phyloP scores from a whole-genome alignment of 768 basidiomycete species.

The Tubosaeta sp. region DNA sequence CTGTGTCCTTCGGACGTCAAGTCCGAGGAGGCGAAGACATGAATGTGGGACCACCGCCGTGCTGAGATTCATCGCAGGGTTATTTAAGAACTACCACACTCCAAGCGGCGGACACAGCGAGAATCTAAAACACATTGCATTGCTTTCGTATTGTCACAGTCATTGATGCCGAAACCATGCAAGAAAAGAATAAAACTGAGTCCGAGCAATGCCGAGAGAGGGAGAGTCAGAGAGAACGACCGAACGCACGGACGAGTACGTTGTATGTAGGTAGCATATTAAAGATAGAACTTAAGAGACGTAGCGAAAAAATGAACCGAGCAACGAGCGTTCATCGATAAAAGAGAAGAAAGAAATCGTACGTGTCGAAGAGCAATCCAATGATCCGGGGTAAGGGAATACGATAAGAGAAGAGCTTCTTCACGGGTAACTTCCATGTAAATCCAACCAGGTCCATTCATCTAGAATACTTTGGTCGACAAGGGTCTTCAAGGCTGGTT shows the following conservation, averaged over 20 bases:
- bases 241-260: not conserved
- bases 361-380: not conserved
- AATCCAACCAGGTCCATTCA: slow-evolving; percentile 21
- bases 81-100: not conserved
- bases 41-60: not conserved
- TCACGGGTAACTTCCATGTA: slow-evolving; percentile 14
- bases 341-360: not conserved
- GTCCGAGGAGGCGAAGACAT: not conserved
- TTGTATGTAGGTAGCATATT: not conserved
- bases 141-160: slow-evolving; percentile 3
- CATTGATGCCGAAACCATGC: slow-evolving; percentile 1
- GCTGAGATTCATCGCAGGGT: too few relatives aligned
- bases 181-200: not conserved
- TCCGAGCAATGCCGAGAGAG: not conserved
- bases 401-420: slow-evolving; percentile 1
- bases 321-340: slow-evolving; percentile 13
- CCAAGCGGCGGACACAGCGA: not conserved
- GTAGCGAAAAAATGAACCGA: not conserved
- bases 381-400: not conserved
- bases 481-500: slow-evolving; percentile 33
- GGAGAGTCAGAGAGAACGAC: not conserved
- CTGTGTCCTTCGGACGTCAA: too few relatives aligned
- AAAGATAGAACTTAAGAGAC: not conserved
- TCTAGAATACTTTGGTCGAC: not conserved
- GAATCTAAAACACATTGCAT: slow-evolving; percentile 5